A percentile compares a stretch with the other conserved stretches of the same genome.
phyloP scores from a whole-genome alignment of 805 yeast species.

The Ogataea glucozyma region DNA sequence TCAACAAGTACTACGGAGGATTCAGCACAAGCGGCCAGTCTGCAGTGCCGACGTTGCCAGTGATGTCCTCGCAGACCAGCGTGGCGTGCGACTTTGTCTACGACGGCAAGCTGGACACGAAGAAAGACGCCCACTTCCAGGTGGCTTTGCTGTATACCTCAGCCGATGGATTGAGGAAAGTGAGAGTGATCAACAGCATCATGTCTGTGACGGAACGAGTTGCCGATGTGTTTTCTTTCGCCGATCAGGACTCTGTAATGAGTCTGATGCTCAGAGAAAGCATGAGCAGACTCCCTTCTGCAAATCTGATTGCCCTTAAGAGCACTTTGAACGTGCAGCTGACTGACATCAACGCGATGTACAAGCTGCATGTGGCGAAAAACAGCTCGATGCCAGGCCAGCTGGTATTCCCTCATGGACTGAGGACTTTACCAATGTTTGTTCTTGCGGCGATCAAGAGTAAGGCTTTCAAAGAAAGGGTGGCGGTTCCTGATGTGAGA shows the following conservation, averaged over 20 bases:
- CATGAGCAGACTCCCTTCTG: constrained; percentile 40
- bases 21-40: constrained; percentile 41
- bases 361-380: constrained; percentile 48
- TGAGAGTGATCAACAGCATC: constrained; percentile 83
- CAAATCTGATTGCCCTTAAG: constrained; percentile 37
- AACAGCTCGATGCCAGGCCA: constrained; percentile 54
- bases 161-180: constrained; percentile 70
- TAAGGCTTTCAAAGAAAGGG: constrained; percentile 54
- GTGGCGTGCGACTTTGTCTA: constrained; percentile 71
- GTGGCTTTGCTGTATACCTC: constrained; percentile 87
- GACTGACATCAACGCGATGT: constrained; percentile 58
- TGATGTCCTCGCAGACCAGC: constrained; percentile 60
- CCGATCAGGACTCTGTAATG: constrained; percentile 69
- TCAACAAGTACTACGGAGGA: constrained; percentile 70
- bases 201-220: constrained; percentile 76
- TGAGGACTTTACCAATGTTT: constrained; percentile 68
- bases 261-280: constrained; percentile 56
- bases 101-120: constrained; percentile 71
- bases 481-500: constrained; percentile 62
- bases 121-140: constrained; percentile 85
- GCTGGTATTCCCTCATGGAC: constrained; percentile 77
- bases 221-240: constrained; percentile 72
- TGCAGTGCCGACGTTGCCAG: constrained; percentile 71
- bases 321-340: constrained; percentile 41
- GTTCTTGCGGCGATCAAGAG: constrained; percentile 71